These are phyloP conservation scores for Lentinus brumalis DNA, from an alignment of 768 basidiomycete genomes.

Conservation along the genomic window DNA sequence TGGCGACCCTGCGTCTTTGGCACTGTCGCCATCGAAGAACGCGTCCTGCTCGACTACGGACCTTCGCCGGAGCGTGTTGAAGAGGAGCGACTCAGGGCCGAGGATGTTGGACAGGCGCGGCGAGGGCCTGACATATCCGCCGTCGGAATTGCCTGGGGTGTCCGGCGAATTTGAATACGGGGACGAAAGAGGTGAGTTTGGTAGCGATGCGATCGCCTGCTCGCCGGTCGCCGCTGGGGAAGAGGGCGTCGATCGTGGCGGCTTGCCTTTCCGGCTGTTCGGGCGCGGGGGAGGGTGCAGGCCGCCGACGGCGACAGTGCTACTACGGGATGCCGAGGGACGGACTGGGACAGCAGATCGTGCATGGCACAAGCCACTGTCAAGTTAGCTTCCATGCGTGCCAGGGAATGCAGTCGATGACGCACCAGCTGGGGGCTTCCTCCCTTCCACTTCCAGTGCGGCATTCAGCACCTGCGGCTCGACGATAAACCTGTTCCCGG, in stretches of 20 bases:
- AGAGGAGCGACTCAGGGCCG: slow-evolving; percentile 9
- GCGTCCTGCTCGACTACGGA: slow-evolving; percentile 4
- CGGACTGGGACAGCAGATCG: not conserved
- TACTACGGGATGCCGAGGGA: not conserved
- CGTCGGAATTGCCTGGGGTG: slow-evolving; percentile 20
- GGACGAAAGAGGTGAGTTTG: slow-evolving; percentile 11
- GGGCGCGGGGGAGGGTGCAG: slow-evolving; percentile 27
- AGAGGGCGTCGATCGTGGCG: slow-evolving; percentile 13
- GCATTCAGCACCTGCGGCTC: slow-evolving; percentile 22
- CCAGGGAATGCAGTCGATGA: not conserved
- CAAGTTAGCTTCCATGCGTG: not conserved
- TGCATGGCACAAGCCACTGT: not conserved
- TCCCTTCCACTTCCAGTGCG: slow-evolving; percentile 9
- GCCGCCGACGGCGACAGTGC: slow-evolving; percentile 8
- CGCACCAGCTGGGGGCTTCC: slow-evolving; percentile 4
- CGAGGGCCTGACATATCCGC: slow-evolving; percentile 41
- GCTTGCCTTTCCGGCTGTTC: slow-evolving; percentile 20
- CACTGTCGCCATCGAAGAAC: not conserved
- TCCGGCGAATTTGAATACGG: slow-evolving; percentile 11
- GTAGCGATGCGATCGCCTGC: slow-evolving; percentile 10
- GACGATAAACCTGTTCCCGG: slow-evolving; percentile 17
- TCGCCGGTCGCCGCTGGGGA: slow-evolving; percentile 17
- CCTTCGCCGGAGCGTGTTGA: slow-evolving; percentile 4
- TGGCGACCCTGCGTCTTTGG: not conserved
- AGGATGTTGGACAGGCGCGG: slow-evolving; percentile 31